Evolutionary conservation across 306 rosid genomes (phyloP).

Genomic region (Trifolium fragiferum): DNA sequence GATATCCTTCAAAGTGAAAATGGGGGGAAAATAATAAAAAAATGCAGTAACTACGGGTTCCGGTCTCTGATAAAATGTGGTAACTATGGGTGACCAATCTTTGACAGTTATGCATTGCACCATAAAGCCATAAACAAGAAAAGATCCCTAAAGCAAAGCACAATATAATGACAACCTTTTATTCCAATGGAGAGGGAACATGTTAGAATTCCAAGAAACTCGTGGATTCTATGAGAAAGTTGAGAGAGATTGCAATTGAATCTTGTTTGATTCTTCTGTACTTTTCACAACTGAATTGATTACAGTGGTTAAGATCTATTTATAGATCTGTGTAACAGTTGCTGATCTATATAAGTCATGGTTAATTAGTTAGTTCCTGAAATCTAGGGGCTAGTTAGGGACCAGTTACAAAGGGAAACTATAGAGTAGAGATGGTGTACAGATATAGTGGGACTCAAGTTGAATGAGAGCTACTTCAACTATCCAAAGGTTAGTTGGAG

Average conservation of each 20-base stretch:
- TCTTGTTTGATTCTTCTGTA: neutral
- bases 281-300: neutral
- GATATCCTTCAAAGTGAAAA: conserved; percentile 31
- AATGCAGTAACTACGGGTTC: conserved; percentile 5
- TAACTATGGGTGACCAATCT: neutral
- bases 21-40: neutral
- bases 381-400: too few species aligned
- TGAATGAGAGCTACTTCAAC: neutral
- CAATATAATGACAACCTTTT: conserved; percentile 21
- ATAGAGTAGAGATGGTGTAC: neutral
- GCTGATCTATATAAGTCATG: neutral
- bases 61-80: conserved; percentile 19
- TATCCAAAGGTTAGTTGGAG: neutral
- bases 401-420: neutral
- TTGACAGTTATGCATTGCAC: conserved; percentile 32
- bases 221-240: neutral
- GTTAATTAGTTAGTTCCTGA: too few species aligned
- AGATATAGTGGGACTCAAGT: neutral
- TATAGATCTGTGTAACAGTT: neutral
- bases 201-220: neutral
- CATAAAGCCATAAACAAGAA: conserved; percentile 27
- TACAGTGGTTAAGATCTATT: neutral
- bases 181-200: conserved; percentile 28
- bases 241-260: neutral
- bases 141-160: conserved; percentile 34